phyloP scores from a whole-genome alignment of 768 basidiomycete species.

The Suillus spraguei region DNA sequence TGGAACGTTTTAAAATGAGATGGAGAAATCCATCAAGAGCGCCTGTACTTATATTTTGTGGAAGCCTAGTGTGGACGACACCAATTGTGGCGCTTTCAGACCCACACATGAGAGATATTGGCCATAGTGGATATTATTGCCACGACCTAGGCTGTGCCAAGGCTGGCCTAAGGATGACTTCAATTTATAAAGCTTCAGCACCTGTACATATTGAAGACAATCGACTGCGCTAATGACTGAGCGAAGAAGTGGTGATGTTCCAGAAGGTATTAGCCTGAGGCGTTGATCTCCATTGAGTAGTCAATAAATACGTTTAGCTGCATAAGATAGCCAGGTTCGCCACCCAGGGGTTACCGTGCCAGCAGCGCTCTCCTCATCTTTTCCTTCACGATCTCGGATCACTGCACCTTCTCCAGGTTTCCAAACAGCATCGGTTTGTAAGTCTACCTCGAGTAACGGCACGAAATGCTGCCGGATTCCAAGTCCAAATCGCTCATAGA shows the following conservation, averaged over 20 bases:
- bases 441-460: conserved; percentile 45
- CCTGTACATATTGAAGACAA: no score
- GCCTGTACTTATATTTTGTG: neutral
- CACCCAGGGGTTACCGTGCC: conserved; percentile 10
- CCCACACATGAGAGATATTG: neutral
- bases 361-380: conserved; percentile 10
- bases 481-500: conserved; percentile 40
- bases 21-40: no score
- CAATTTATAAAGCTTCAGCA: neutral
- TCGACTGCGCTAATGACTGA: neutral
- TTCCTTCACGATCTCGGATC: conserved; percentile 30
- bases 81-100: neutral
- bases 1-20: neutral
- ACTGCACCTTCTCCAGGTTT: conserved; percentile 42
- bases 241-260: neutral
- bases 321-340: conserved; percentile 11
- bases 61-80: neutral
- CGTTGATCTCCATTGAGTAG: neutral
- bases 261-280: neutral
- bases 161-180: neutral
- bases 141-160: neutral
- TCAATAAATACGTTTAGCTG: conserved; percentile 72
- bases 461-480: conserved; percentile 40
- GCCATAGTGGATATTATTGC: neutral
- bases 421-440: conserved; percentile 60